Base-by-base conservation (phyloP, 768 basidiomycete genomes). In the Pleurotus tuoliensis region DNA sequence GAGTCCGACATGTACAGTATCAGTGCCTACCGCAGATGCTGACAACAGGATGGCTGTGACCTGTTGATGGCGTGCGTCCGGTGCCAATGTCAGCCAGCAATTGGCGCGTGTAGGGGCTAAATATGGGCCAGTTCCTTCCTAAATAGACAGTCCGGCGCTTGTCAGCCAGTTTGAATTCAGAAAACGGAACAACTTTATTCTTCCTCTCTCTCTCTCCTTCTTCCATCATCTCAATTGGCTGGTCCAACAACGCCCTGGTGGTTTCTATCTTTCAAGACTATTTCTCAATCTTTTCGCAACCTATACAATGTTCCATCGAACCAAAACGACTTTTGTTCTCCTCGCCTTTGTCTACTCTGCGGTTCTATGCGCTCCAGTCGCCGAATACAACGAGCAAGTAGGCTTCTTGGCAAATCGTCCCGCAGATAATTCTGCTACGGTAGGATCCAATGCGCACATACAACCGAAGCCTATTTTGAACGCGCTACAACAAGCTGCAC, bases 181-280 rank as follows among this genome's bases (percentile, higher is more conserved):
- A 34, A 34, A 34, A 34, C 30, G 11, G 30, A 34, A 30, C 30
- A 30, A 11, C 30, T 8, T 16, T n/a, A 13, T 22, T 11, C 13
- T 44, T 13, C 11, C 16, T 18, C 7, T 16, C 25, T 50, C 38
- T 50, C 39, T 25, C 12, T 41, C 39, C 15, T 53, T 41, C 51
- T 38, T 41, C 41, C 51, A 53, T 41, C 51, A 39, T 40, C 51
- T 53, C 37, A 16, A 22, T 38, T 53, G 51, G 51, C 51, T 53
- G 51, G 51, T 40, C 51, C 51, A 53, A 22, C 15, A 34, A 53
- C 41, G 24, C 51, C 51, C 51, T 41, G 51, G 39, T 16, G 39
- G 34, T 53, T 39, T 24, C 9, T 25, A 34, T 13, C 20, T 16
- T 7, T 34, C 30, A 15, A 4, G 9, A 15, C 48, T 30, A 27